Base-by-base conservation (phyloP, 139 green algal genomes). In the Coelastrella sp. region DNA sequence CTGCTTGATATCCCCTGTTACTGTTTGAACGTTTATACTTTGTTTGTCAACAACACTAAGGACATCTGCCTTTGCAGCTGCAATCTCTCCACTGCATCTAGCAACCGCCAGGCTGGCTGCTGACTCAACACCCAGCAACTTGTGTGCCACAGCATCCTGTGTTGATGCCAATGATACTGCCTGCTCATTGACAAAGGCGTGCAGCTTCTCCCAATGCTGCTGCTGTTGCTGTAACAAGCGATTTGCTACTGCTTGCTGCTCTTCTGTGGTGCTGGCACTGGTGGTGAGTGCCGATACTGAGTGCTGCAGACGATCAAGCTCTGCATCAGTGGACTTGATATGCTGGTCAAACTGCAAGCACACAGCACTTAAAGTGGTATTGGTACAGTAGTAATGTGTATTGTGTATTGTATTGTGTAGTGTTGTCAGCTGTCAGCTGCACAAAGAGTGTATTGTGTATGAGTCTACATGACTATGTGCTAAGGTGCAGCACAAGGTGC, bases 171-270 rank as follows among this genome's bases (percentile, higher is more conserved):
- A 68, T 20, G 49, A 19, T n/a, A 20, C 82, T 35, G 61, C 63
- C 15, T 87, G 82, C 14, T 87, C 82, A 8, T 78, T 60, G 15
- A 78, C 57, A 4, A 15, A 19, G 24, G 15, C 63, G 15, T 87
- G 82, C 61, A 87, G 24, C 63, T 78, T 49, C 82, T 87, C 82
- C 4, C 6, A 19, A 24, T 87, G 82, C 63, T 78, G 82, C 82
- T 87, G 61, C 25, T 78, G 82, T 63, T 87, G 82, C 61, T 76
- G 82, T 19, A 87, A 63, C 82, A 87, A 27, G 12, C 82, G 82
- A 25, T 58, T 22, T 11, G 82, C 14, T 25, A 88, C 66, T 56
- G 84, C 84, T 14, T 58, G 25, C 8, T 88, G 84, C 49, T 88
- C 65, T 73, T 88, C 49, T 56, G 84, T 72, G 19, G 68, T 11